These are phyloP conservation scores for Musa troglodytarum DNA, from an alignment of 176 grass and related monocot species.

Conservation along the genomic window DNA sequence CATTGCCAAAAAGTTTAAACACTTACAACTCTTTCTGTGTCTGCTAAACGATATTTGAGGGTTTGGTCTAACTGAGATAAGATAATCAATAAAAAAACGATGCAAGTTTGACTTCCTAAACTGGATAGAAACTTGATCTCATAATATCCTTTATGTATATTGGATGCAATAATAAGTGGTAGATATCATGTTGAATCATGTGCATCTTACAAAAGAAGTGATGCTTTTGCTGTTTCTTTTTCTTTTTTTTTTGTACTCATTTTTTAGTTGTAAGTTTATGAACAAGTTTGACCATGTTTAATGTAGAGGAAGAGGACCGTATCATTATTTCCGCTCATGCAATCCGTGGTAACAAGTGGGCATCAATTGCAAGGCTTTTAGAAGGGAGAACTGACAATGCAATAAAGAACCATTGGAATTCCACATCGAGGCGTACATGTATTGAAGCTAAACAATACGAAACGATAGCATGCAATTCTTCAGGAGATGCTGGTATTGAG, in stretches of 20 bases:
- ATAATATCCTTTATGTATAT: too few relatives aligned
- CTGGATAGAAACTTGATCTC: too few relatives aligned
- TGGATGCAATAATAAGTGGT: too few relatives aligned
- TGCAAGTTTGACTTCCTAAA: background rate
- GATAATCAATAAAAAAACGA: too few relatives aligned
- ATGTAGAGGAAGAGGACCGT: conserved; percentile 79
- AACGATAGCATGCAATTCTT: conserved; percentile 19
- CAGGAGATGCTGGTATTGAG: conserved; percentile 28
- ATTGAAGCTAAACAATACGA: conserved; percentile 36
- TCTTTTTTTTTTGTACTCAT: background rate
- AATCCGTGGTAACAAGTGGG: conserved; percentile 92
- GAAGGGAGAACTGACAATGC: conserved; percentile 84
- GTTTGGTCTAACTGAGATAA: too few relatives aligned
- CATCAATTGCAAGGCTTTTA: conserved; percentile 79
- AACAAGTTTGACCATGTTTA: conserved; percentile 7
- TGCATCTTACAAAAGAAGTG: too few relatives aligned
- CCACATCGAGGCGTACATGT: conserved; percentile 59
- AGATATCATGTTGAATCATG: too few relatives aligned
- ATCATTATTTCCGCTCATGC: conserved; percentile 77
- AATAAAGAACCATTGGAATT: conserved; percentile 99
- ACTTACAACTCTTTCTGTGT: background rate
- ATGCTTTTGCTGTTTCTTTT: background rate
- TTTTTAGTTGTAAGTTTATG: background rate
- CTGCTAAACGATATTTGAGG: background rate
- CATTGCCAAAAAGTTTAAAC: background rate